Percentiles rank a stretch among this genome's conserved stretches.
phyloP scores from a whole-genome alignment of 495 filamentous ascomycete genomes.

The Chaetomidium leptoderma region DNA sequence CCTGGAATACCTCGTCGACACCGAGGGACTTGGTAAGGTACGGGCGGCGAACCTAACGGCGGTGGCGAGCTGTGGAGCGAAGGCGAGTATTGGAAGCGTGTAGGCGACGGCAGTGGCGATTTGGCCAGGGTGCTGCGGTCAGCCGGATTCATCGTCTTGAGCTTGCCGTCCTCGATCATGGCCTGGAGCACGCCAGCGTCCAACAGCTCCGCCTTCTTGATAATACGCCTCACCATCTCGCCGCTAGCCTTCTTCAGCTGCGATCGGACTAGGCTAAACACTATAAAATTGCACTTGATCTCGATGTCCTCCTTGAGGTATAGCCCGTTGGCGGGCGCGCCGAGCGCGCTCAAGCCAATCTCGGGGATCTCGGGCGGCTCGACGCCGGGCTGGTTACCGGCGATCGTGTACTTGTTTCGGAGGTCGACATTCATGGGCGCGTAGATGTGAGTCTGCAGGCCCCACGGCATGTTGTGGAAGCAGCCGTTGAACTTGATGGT shows the following conservation, averaged over 20 bases:
- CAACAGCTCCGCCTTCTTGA: constrained; percentile 59
- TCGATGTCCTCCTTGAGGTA: constrained; percentile 74
- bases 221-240: constrained; percentile 61
- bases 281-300: constrained; percentile 65
- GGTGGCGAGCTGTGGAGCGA: constrained; percentile 26
- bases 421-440: constrained; percentile 56
- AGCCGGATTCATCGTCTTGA: constrained; percentile 47
- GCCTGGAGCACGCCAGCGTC: constrained; percentile 46
- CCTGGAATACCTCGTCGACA: constrained; percentile 24
- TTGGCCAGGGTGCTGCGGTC: constrained; percentile 32
- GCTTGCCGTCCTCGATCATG: constrained; percentile 49
- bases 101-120: constrained; percentile 36
- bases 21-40: constrained; percentile 42
- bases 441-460: constrained; percentile 70
- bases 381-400: constrained; percentile 57
- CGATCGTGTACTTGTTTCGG: constrained; percentile 50
- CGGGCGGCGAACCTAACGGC: constrained; percentile 33
- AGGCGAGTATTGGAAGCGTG: constrained; percentile 21
- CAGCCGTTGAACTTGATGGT: constrained; percentile 70
- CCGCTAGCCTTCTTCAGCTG: constrained; percentile 62
- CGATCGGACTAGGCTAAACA: constrained; percentile 63
- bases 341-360: constrained; percentile 50
- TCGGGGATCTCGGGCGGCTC: constrained; percentile 57
- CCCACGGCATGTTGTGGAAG: constrained; percentile 67
- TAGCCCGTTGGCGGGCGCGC: constrained; percentile 57